Percentiles rank a stretch among this genome's conserved stretches.
Evolutionary conservation across 495 filamentous ascomycete species (phyloP).

Genomic region (Haplographium delicatum): DNA sequence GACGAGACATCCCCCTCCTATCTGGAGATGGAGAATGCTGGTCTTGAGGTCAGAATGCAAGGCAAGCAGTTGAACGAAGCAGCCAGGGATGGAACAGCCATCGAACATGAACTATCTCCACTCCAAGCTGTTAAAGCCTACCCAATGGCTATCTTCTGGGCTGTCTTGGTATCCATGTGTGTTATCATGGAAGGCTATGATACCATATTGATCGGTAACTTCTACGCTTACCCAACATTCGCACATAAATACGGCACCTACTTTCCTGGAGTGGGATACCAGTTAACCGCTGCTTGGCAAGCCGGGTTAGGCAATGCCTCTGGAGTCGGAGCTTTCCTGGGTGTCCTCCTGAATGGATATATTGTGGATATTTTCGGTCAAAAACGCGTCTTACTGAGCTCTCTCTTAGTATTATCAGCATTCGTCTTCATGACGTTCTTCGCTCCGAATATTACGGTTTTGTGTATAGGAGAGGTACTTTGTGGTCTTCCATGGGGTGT

Average conservation of each 20-base stretch:
- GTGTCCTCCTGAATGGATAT: slow-evolving; percentile 42
- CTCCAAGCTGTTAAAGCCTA: slow-evolving; percentile 10
- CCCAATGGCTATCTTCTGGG: slow-evolving; percentile 34
- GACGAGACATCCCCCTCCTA: background rate
- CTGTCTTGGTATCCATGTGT: slow-evolving; percentile 50
- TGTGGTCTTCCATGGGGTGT: slow-evolving; percentile 70
- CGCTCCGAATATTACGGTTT: slow-evolving; percentile 50
- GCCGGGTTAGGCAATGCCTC: slow-evolving; percentile 8
- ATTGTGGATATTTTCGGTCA: slow-evolving; percentile 42
- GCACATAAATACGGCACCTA: slow-evolving; percentile 58
- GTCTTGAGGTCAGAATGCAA: slow-evolving; percentile 5
- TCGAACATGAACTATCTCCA: background rate
- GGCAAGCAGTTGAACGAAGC: slow-evolving; percentile 1
- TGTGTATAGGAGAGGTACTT: slow-evolving; percentile 61
- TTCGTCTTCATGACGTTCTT: slow-evolving; percentile 57
- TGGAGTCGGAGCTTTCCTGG: slow-evolving; percentile 29
- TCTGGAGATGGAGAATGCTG: slow-evolving; percentile 7
- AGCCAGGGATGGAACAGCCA: background rate
- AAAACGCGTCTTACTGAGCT: slow-evolving; percentile 54
- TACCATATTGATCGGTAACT: slow-evolving; percentile 49
- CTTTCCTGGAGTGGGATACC: slow-evolving; percentile 38
- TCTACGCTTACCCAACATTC: slow-evolving; percentile 53
- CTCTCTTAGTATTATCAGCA: slow-evolving; percentile 38
- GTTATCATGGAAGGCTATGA: slow-evolving; percentile 64
- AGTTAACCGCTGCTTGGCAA: slow-evolving; percentile 33